Evolutionary conservation across 2,329 filamentous ascomycete species (phyloP).

Genomic region (Epichloe uncinata): DNA sequence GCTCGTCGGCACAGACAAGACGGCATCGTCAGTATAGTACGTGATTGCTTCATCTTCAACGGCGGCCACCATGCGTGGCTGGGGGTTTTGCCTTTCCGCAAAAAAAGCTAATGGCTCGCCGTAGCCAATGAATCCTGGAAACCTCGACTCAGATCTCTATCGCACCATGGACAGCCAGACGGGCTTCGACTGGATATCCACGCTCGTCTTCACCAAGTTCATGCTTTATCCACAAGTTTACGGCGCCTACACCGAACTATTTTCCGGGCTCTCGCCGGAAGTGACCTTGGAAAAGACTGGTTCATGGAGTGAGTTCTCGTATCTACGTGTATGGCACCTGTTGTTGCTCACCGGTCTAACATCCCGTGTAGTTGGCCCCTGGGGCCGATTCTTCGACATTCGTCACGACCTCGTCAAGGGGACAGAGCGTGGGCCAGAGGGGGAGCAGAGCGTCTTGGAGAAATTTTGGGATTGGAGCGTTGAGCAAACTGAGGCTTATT

Average conservation of each 20-base stretch:
- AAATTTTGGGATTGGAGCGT: conserved; percentile 28
- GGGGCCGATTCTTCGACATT: conserved; percentile 20
- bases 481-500: conserved; percentile 12
- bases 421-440: conserved; percentile 18
- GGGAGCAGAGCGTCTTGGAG: conserved; percentile 19
- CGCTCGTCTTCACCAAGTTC: no score
- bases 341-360: not conserved
- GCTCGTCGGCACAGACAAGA: conserved; percentile 14
- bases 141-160: conserved; percentile 24
- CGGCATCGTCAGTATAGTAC: conserved; percentile 16
- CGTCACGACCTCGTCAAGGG: conserved; percentile 16
- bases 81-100: no score
- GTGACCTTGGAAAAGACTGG: conserved; percentile 19
- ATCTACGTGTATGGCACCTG: not conserved
- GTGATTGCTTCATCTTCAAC: no score
- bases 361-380: conserved; percentile 21
- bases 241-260: conserved; percentile 36
- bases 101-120: no score
- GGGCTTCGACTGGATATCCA: no score
- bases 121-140: conserved; percentile 25
- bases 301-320: not conserved
- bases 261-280: conserved; percentile 29
- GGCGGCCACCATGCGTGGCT: no score
- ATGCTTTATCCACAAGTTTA: conserved; percentile 13
- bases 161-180: conserved; percentile 12